Conservation (phyloP, 805 yeast genomes). For the Kuraishia molischiana region DNA sequence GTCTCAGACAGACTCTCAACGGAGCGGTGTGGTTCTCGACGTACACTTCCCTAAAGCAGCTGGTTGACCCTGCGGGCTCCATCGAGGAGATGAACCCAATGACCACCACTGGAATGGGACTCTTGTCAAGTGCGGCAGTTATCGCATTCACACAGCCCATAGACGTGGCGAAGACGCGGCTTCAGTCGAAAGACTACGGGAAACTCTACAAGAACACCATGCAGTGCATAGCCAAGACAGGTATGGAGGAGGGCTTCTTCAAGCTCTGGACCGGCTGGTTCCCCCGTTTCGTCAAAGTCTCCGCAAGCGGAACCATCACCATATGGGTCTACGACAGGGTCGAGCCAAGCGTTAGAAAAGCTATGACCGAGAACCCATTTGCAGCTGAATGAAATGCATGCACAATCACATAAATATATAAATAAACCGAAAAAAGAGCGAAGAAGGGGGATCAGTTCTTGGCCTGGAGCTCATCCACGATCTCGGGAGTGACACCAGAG, state of each 20-base stretch:
- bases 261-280: slow-evolving; percentile 49
- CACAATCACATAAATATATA: too few relatives aligned
- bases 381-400: slow-evolving; percentile 1
- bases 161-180: slow-evolving; percentile 78
- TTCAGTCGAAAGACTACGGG: slow-evolving; percentile 70
- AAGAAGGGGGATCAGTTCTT: too few relatives aligned
- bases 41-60: slow-evolving; percentile 68
- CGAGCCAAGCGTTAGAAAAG: slow-evolving; percentile 32
- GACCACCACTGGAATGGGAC: slow-evolving; percentile 34
- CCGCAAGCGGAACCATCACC: slow-evolving; percentile 62
- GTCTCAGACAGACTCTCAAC: slow-evolving; percentile 68
- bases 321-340: slow-evolving; percentile 52
- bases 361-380: slow-evolving; percentile 27
- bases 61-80: slow-evolving; percentile 42
- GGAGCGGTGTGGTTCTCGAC: slow-evolving; percentile 80
- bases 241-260: slow-evolving; percentile 33
- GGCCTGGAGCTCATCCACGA: neutral
- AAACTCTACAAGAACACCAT: slow-evolving; percentile 49
- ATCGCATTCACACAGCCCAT: slow-evolving; percentile 79
- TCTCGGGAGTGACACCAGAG: slow-evolving; percentile 15
- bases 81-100: slow-evolving; percentile 27
- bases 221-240: slow-evolving; percentile 40
- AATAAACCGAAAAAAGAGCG: too few relatives aligned
- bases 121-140: slow-evolving; percentile 62
- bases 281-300: slow-evolving; percentile 63